Conservation (phyloP, 2,329 filamentous ascomycete species). For the Fusarium begoniae region DNA sequence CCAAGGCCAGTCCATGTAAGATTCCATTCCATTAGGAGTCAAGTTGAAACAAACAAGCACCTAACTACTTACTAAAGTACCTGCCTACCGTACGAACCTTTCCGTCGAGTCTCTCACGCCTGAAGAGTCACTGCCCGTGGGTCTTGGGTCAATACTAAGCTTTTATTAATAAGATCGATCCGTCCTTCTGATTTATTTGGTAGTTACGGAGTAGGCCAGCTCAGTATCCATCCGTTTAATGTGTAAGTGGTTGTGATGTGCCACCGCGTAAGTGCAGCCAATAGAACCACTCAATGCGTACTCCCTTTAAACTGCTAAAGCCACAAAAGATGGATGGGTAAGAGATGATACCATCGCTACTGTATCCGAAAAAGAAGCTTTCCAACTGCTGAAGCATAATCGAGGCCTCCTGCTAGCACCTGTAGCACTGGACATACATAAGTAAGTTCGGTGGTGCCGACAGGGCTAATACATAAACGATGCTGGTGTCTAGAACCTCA, state of each 20-base stretch:
- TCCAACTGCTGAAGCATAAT: not conserved
- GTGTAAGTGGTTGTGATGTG: not conserved
- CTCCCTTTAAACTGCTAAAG: not conserved
- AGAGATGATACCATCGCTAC: not conserved
- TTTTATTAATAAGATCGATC: not conserved
- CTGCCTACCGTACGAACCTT: not conserved
- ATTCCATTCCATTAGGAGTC: not conserved
- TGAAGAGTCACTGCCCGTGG: conserved; percentile 27
- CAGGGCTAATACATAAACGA: not conserved
- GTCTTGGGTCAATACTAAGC: not conserved
- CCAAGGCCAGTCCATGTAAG: not conserved
- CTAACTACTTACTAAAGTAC: not conserved
- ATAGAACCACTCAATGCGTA: not conserved
- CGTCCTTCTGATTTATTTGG: not conserved
- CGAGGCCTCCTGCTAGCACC: not conserved
- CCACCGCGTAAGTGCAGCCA: not conserved
- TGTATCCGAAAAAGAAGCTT: not conserved
- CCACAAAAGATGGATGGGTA: not conserved
- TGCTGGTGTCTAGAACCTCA: not conserved
- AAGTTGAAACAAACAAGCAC: conserved; percentile 2
- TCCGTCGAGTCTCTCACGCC: not conserved
- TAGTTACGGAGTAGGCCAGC: not conserved
- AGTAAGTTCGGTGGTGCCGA: conserved; percentile 5
- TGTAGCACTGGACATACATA: not conserved
- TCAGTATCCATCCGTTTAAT: not conserved